phyloP scores from a whole-genome alignment of 805 yeast genomes.

The Saturnispora dispora region DNA sequence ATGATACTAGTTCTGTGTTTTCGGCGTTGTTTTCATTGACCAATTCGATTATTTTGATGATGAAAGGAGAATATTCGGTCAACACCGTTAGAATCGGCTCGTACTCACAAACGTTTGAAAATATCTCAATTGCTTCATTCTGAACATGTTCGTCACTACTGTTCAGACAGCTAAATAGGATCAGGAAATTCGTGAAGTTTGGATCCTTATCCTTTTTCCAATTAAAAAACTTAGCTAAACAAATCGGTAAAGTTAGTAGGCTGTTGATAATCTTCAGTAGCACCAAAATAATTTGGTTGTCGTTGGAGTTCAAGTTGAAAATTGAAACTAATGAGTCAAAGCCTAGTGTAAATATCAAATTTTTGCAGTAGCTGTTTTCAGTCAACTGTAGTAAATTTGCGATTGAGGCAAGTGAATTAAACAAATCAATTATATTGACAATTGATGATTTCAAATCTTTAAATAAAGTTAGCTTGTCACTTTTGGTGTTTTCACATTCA shows the following conservation, averaged over 20 bases:
- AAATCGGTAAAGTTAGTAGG: constrained; percentile 29
- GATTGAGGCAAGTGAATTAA: constrained; percentile 39
- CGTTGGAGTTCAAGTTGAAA: constrained; percentile 28
- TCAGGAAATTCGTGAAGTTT: constrained; percentile 33
- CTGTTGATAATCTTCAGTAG: constrained; percentile 43
- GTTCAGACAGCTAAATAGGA: constrained; percentile 32
- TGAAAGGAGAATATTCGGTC: constrained; percentile 1
- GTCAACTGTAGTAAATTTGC: constrained; percentile 40
- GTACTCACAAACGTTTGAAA: constrained; percentile 24
- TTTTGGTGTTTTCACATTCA: constrained; percentile 15
- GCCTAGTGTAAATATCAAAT: constrained; percentile 27
- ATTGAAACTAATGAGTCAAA: constrained; percentile 25
- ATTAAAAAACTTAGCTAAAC: constrained; percentile 52
- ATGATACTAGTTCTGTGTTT: not conserved
- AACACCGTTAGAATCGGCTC: constrained; percentile 20
- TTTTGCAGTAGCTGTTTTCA: constrained; percentile 25
- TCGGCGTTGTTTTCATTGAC: not conserved
- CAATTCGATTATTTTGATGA: not conserved
- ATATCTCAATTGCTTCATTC: constrained; percentile 24
- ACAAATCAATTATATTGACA: constrained; percentile 29
- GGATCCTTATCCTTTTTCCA: constrained; percentile 28
- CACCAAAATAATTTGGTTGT: constrained; percentile 36
- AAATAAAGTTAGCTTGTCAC: constrained; percentile 16
- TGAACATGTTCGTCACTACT: constrained; percentile 34
- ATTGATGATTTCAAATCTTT: constrained; percentile 20